Percentiles rank a stretch among this genome's conserved stretches.
These are phyloP conservation scores for Apophysomyces ossiformis DNA, from an alignment of 371 early-diverging fungal genomes.

Conservation along the genomic window DNA sequence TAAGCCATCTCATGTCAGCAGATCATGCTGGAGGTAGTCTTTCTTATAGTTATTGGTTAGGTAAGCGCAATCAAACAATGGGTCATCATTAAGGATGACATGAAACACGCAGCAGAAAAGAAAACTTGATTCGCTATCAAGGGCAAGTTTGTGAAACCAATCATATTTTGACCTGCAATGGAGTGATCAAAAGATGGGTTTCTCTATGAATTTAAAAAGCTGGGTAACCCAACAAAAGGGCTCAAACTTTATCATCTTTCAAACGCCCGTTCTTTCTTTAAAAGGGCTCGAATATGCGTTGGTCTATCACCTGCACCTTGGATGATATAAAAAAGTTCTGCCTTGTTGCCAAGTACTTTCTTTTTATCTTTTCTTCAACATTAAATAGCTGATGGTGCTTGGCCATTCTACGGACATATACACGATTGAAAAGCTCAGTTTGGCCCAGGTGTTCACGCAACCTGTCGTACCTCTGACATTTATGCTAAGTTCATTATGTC, in stretches of 20 bases:
- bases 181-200: background rate
- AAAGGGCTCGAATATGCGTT: background rate
- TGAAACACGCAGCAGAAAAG: background rate
- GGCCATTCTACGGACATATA: too few relatives aligned
- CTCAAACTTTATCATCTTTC: background rate
- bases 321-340: too few relatives aligned
- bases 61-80: background rate
- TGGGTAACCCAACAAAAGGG: background rate
- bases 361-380: too few relatives aligned
- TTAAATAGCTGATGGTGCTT: slow-evolving; percentile 3
- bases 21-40: background rate
- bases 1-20: background rate
- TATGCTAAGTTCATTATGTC: slow-evolving; percentile 15
- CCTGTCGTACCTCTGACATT: slow-evolving; percentile 28
- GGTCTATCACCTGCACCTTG: too few relatives aligned
- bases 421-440: slow-evolving; percentile 17
- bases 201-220: background rate
- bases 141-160: background rate
- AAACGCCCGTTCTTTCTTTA: background rate
- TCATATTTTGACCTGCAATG: background rate
- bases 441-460: slow-evolving; percentile 26
- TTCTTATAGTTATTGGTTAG: background rate
- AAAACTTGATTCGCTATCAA: background rate
- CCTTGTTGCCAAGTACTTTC: too few relatives aligned
- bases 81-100: background rate